phyloP scores from a whole-genome alignment of 2,329 filamentous ascomycete species.

The Aspergillus sp. region DNA sequence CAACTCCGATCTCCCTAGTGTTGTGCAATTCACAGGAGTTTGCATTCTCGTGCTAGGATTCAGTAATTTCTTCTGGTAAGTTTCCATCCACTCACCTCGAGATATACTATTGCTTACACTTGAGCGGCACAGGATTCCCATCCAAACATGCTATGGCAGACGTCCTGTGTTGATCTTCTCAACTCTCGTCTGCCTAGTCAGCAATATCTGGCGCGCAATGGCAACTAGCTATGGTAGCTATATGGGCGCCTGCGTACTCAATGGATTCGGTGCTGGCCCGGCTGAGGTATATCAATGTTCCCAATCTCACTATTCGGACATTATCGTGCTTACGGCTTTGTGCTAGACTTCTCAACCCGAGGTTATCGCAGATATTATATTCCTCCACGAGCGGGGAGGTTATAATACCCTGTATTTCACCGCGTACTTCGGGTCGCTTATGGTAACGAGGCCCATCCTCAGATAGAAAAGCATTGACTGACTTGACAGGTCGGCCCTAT shows the following conservation, averaged over 20 bases:
- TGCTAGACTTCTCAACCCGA: constrained; percentile 56
- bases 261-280: constrained; percentile 63
- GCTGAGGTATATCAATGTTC: constrained; percentile 47
- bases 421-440: constrained; percentile 62
- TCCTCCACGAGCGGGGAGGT: constrained; percentile 64
- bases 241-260: constrained; percentile 64
- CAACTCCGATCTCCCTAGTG: constrained; percentile 52
- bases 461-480: too few species aligned
- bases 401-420: constrained; percentile 64
- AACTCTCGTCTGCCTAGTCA: constrained; percentile 54
- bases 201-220: constrained; percentile 58
- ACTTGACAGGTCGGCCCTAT: constrained; percentile 47
- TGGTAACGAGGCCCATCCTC: constrained; percentile 39
- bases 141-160: constrained; percentile 56
- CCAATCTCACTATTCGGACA: too few species aligned
- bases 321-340: too few species aligned
- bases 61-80: constrained; percentile 60
- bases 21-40: constrained; percentile 58
- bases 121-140: constrained; percentile 48
- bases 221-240: constrained; percentile 61
- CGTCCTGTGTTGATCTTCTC: constrained; percentile 56
- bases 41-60: constrained; percentile 60
- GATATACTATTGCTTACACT: background rate
- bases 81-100: too few species aligned
- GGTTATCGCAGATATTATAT: constrained; percentile 65